Conservation (phyloP, 306 rosid species). For the Casuarina cunninghamiana region DNA sequence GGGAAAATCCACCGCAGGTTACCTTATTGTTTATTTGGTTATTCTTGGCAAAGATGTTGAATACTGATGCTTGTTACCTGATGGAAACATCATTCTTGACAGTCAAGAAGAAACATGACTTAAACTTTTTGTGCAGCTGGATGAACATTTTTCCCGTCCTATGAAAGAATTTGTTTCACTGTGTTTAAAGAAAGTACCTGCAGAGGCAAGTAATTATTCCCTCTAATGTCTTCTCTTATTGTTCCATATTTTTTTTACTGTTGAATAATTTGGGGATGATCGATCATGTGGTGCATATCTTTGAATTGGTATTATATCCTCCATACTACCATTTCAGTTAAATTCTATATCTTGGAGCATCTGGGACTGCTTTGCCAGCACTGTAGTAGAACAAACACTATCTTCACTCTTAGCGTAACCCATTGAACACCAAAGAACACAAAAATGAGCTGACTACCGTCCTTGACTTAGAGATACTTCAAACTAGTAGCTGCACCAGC, state of each 20-base stretch:
- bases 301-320: background rate
- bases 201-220: constrained; percentile 65
- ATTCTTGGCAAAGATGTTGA: constrained; percentile 11
- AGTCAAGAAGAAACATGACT: constrained; percentile 22
- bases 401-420: background rate
- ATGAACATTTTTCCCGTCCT: constrained; percentile 96
- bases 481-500: no score
- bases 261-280: constrained; percentile 4
- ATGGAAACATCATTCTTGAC: constrained; percentile 18
- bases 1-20: constrained; percentile 99
- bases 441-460: background rate
- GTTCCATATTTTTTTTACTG: constrained; percentile 20
- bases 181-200: constrained; percentile 93
- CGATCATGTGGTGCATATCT: background rate
- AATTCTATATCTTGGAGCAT: background rate
- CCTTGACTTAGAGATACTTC: background rate
- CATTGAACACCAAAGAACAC: background rate
- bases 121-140: constrained; percentile 66
- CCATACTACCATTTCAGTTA: background rate
- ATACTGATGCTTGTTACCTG: constrained; percentile 8
- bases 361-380: background rate
- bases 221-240: constrained; percentile 3
- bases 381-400: background rate
- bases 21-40: constrained; percentile 8
- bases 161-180: constrained; percentile 91